Base-by-base conservation (phyloP, 345 rosid species). In the Populus tremula region DNA sequence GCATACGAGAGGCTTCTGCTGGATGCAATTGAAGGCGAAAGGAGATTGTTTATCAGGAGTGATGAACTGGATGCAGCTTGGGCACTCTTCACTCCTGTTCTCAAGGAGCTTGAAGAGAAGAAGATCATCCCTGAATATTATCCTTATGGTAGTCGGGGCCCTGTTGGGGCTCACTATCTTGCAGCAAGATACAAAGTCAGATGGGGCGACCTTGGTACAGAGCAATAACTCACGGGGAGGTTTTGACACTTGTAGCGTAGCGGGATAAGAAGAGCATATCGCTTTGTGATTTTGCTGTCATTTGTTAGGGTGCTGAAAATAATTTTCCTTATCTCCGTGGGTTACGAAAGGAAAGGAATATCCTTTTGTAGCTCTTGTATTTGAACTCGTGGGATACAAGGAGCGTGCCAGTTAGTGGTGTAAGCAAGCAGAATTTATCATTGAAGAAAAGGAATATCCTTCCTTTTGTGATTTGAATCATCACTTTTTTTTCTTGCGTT, bases 131-230 rank as follows among this genome's bases (percentile, higher is more conserved):
- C 99, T 0, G 99, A 96, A 80, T 89, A 88, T 86, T 96, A 96
- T 78, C 99, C 99, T 65, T 90, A 92, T 14, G 97, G 99, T n/a
- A 96, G 98, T 79, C 93, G 99, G 54, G 99, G 99, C 73, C 98
- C 99, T 18, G 98, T 93, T 0, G 99, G 98, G 67, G 99, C 99
- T 72, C 99, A 96, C 82, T 96, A 96, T 81, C 97, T 96, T 59
- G 96, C 99, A 7, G 99, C 99, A 43, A 88, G 87, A 82, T 87
- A 96, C 87, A 92, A 92, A 17, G 97, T 96, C 67, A 90, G 87
- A 62, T 96, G 99, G 99, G 99, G 97, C 17, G 99, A 93, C 70
- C 78, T 93, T n/a, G 84, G 89, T 61, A 12, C 86, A 74, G 93
- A 93, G 70, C 92, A 87, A 76, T 91, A 81, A 84, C 68, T 69